A percentile compares a stretch with the other conserved stretches of the same genome.
Conservation (phyloP, 148 eudicot genomes). For the Suaeda aralocaspica region DNA sequence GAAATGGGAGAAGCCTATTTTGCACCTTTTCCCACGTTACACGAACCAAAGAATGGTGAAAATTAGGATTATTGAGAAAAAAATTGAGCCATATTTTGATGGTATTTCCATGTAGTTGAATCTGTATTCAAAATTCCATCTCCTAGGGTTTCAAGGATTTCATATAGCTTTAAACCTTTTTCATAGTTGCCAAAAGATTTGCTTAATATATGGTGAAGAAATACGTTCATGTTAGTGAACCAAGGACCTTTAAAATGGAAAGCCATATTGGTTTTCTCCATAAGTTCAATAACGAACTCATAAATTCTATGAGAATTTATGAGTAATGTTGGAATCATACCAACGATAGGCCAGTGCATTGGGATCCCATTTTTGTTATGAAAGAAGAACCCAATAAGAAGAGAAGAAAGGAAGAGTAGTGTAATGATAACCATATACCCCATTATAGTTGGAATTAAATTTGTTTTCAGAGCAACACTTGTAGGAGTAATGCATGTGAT, state of each 20-base stretch:
- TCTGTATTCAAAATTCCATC: constrained; percentile 51
- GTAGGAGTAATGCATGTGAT: no score
- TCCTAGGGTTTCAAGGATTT: constrained; percentile 42
- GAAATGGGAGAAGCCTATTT: constrained; percentile 31
- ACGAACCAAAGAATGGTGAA: constrained; percentile 19
- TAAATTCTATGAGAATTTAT: constrained; percentile 25
- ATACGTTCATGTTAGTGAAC: constrained; percentile 39
- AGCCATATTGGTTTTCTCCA: constrained; percentile 16
- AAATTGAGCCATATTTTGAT: constrained; percentile 25
- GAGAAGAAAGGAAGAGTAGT: neutral
- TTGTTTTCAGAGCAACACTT: no score
- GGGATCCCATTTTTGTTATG: constrained; percentile 31
- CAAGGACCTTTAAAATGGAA: constrained; percentile 52
- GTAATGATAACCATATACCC: constrained; percentile 2
- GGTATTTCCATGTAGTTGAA: constrained; percentile 29
- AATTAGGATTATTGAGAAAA: constrained; percentile 20
- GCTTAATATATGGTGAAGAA: constrained; percentile 46
- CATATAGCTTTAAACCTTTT: constrained; percentile 34
- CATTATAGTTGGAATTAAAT: no score
- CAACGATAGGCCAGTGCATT: constrained; percentile 40
- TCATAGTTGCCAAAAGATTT: constrained; percentile 40
- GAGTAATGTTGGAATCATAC: constrained; percentile 49
- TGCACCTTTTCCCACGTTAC: constrained; percentile 29
- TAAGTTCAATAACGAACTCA: constrained; percentile 21
- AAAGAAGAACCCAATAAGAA: constrained; percentile 6